These are phyloP conservation scores for Thalassiosira hispida DNA, from an alignment of 352 stramenopile species.

Conservation along the genomic window DNA sequence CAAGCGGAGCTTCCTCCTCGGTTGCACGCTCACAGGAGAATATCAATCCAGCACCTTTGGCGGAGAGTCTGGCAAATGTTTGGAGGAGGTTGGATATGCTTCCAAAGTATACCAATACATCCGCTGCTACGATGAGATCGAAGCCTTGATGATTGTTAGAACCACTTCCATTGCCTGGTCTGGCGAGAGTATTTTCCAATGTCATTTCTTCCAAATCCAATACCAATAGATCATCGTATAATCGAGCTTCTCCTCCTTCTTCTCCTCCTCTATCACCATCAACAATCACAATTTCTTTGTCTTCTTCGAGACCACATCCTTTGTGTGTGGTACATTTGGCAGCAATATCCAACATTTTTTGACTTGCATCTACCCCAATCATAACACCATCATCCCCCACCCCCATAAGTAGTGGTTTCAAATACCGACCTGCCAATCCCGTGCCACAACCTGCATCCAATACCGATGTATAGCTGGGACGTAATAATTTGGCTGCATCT, in stretches of 20 bases:
- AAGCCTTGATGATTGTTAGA: too few species aligned
- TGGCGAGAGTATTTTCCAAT: not conserved
- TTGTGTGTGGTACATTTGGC: slow-evolving; percentile 54
- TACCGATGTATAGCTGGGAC: slow-evolving; percentile 40
- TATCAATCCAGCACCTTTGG: slow-evolving; percentile 48
- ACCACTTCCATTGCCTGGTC: too few species aligned
- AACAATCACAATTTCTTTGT: slow-evolving; percentile 8
- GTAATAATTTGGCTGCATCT: slow-evolving; percentile 34
- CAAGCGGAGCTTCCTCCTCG: slow-evolving; percentile 42
- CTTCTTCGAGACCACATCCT: slow-evolving; percentile 60
- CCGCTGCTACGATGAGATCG: slow-evolving; percentile 81
- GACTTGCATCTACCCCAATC: slow-evolving; percentile 74
- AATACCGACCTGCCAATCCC: slow-evolving; percentile 68
- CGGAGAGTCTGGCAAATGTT: slow-evolving; percentile 64
- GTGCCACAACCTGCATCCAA: slow-evolving; percentile 83
- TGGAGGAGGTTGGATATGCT: slow-evolving; percentile 60
- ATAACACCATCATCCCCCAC: slow-evolving; percentile 23
- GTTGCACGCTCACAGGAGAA: slow-evolving; percentile 74
- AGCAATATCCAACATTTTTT: slow-evolving; percentile 79
- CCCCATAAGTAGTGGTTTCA: slow-evolving; percentile 44
- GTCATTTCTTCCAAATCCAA: slow-evolving; percentile 73
- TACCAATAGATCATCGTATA: slow-evolving; percentile 68
- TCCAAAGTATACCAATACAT: slow-evolving; percentile 83
- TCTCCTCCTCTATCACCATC: slow-evolving; percentile 11
- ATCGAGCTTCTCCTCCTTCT: slow-evolving; percentile 34